Percentiles rank a stretch among this genome's conserved stretches.
These are phyloP conservation scores for Capronia americana DNA, from an alignment of 2,329 filamentous ascomycete species.

Conservation along the genomic window DNA sequence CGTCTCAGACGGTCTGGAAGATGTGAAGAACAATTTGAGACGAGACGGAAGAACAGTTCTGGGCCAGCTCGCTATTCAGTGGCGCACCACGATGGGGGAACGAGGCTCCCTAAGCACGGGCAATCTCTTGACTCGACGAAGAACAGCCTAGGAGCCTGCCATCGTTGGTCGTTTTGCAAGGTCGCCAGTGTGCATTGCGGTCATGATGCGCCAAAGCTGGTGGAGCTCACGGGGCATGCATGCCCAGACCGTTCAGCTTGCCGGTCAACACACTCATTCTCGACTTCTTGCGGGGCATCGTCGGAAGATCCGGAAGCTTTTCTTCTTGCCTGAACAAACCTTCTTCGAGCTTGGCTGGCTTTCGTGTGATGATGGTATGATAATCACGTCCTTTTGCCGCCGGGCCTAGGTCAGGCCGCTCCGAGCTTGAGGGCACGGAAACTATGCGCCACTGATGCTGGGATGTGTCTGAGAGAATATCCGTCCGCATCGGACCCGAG, in stretches of 20 bases:
- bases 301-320: constrained; percentile 31
- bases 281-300: constrained; percentile 24
- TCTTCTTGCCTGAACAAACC: constrained; percentile 57
- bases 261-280: constrained; percentile 23
- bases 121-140: constrained; percentile 64
- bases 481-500: constrained; percentile 48
- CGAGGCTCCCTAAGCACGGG: constrained; percentile 86
- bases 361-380: constrained; percentile 65
- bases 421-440: constrained; percentile 62
- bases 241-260: constrained; percentile 38
- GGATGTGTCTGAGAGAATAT: constrained; percentile 67
- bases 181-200: background rate
- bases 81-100: constrained; percentile 89
- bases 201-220: background rate
- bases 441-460: constrained; percentile 70
- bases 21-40: constrained; percentile 50
- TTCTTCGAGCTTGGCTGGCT: constrained; percentile 83
- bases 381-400: constrained; percentile 59
- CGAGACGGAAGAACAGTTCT: constrained; percentile 65
- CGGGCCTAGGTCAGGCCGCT: constrained; percentile 42
- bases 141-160: constrained; percentile 23
- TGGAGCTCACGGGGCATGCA: constrained; percentile 35
- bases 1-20: constrained; percentile 58
- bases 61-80: constrained; percentile 83
- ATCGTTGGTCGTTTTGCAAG: constrained; percentile 4